A percentile compares a stretch with the other conserved stretches of the same genome.
Evolutionary conservation across 106 monocot species (phyloP).

Genomic region (Allium fistulosum): DNA sequence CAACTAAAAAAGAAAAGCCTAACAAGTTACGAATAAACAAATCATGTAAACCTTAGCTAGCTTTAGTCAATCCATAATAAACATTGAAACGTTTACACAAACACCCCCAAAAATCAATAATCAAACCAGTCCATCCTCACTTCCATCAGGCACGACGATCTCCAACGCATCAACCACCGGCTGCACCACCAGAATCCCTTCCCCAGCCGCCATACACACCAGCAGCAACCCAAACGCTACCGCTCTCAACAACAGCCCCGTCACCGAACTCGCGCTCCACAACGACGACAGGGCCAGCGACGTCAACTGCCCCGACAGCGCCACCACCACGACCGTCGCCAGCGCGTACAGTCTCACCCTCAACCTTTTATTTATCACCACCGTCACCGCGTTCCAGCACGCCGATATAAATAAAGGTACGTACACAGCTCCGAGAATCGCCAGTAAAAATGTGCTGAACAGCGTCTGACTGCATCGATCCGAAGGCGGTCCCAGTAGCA

Average conservation of each 20-base stretch:
- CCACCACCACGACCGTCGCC: slow-evolving; percentile 3
- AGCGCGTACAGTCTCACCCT: slow-evolving; percentile 13
- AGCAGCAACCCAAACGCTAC: slow-evolving; percentile 21
- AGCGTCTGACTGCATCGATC: slow-evolving; percentile 4
- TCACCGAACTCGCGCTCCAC: slow-evolving; percentile 19
- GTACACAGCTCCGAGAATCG: slow-evolving; percentile 6
- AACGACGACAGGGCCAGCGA: slow-evolving; percentile 13
- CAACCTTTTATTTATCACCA: slow-evolving; percentile 16
- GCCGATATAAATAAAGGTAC: slow-evolving; percentile 16
- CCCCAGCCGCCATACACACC: slow-evolving; percentile 20
- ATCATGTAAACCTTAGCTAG: no score
- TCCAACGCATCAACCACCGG: slow-evolving; percentile 42
- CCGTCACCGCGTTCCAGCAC: slow-evolving; percentile 9
- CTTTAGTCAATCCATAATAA: no score
- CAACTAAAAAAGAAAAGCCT: no score
- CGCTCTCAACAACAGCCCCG: slow-evolving; percentile 16
- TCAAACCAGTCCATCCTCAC: neutral
- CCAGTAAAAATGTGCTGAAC: slow-evolving; percentile 11
- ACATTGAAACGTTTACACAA: no score
- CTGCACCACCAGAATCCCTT: slow-evolving; percentile 39
- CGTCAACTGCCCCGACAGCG: slow-evolving; percentile 10
- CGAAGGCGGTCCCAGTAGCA: neutral
- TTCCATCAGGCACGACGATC: slow-evolving; percentile 1
- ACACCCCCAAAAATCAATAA: no score
- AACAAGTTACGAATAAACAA: no score